A percentile compares a stretch with the other conserved stretches of the same genome.
Conservation (phyloP, 1,284 basidiomycete genomes). For the Cutaneotrichosporon mucoides region DNA sequence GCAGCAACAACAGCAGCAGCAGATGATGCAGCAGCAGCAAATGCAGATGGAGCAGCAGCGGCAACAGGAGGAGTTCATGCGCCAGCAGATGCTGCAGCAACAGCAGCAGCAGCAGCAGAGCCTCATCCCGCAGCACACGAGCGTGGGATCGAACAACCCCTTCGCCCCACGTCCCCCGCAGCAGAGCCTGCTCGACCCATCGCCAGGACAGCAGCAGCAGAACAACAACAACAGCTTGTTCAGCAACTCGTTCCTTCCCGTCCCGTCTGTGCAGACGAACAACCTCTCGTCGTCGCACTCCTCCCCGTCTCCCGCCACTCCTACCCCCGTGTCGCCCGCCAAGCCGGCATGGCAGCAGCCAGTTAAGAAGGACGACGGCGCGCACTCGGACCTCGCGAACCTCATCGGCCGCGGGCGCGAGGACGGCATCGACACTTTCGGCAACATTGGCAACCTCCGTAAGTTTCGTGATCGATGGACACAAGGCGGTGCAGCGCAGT, state of each 20-base stretch:
- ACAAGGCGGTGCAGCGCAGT: background rate
- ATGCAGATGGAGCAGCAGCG: conserved; percentile 56
- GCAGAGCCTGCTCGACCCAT: conserved; percentile 28
- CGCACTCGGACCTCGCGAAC: conserved; percentile 70
- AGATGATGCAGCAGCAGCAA: conserved; percentile 49
- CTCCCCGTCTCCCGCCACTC: conserved; percentile 22
- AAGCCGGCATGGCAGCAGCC: conserved; percentile 38
- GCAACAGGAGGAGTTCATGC: conserved; percentile 53
- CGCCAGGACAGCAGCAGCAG: conserved; percentile 5
- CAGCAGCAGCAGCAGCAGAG: conserved; percentile 64
- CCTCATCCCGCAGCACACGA: conserved; percentile 56
- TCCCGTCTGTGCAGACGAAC: conserved; percentile 22
- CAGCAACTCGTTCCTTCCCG: conserved; percentile 30
- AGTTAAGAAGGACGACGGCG: conserved; percentile 55
- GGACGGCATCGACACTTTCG: conserved; percentile 90
- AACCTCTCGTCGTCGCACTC: conserved; percentile 7
- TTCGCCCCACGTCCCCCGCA: conserved; percentile 57
- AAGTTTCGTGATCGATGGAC: conserved; percentile 43
- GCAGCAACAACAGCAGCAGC: conserved; percentile 54
- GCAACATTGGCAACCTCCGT: conserved; percentile 74
- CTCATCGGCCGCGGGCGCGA: conserved; percentile 73
- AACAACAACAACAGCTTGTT: conserved; percentile 12
- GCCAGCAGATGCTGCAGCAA: conserved; percentile 48
- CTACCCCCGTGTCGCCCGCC: conserved; percentile 26
- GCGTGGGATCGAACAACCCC: conserved; percentile 87